A percentile compares a stretch with the other conserved stretches of the same genome.
Conservation (phyloP, 2,329 filamentous ascomycete species). For the Dendryphion nanum region DNA sequence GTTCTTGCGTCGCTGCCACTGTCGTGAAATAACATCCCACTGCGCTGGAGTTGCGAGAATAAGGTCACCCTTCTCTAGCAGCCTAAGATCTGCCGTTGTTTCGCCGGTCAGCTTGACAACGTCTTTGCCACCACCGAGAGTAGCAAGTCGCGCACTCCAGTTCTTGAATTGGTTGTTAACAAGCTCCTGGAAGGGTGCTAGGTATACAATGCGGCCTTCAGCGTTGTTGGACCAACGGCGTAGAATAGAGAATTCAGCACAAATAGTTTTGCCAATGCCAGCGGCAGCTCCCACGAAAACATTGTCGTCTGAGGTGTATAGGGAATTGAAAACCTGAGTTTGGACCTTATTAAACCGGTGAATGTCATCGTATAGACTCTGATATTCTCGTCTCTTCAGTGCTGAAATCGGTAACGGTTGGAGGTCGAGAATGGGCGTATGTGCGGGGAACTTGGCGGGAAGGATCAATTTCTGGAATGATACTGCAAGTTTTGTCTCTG, state of each 20-base stretch:
- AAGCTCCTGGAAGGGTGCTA: constrained; percentile 92
- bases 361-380: constrained; percentile 78
- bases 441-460: constrained; percentile 91
- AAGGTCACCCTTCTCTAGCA: constrained; percentile 83
- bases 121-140: constrained; percentile 77
- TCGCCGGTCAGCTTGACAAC: constrained; percentile 94
- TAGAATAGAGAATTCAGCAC: constrained; percentile 89
- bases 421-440: constrained; percentile 87
- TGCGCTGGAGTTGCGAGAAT: constrained; percentile 90
- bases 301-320: constrained; percentile 89
- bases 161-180: constrained; percentile 78
- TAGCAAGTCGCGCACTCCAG: constrained; percentile 76
- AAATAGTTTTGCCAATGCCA: constrained; percentile 94
- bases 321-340: constrained; percentile 92
- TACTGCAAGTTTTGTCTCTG: constrained; percentile 87
- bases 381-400: constrained; percentile 80
- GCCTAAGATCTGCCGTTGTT: constrained; percentile 83
- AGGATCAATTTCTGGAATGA: constrained; percentile 94
- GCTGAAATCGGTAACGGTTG: constrained; percentile 88
- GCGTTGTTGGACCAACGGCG: constrained; percentile 77
- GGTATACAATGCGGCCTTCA: constrained; percentile 80
- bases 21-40: constrained; percentile 93
- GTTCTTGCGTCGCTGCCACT: constrained; percentile 96
- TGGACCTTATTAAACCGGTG: constrained; percentile 95
- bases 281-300: constrained; percentile 91